phyloP scores from a whole-genome alignment of 345 rosid genomes.

The Mangifera indica region DNA sequence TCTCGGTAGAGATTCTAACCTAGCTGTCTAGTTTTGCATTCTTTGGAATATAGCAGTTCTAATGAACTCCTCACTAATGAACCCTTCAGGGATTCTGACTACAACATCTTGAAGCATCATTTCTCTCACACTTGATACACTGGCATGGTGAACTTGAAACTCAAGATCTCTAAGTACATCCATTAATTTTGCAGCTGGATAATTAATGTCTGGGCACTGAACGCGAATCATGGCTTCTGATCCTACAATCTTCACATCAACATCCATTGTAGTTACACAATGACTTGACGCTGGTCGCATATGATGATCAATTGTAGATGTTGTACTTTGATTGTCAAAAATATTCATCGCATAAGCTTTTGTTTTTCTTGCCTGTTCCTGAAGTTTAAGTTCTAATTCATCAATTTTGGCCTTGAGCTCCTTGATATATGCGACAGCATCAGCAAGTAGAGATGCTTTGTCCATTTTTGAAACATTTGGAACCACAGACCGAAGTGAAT shows the following conservation, averaged over 20 bases:
- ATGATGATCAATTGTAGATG: background rate
- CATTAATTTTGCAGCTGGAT: constrained; percentile 53
- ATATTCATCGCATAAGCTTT: constrained; percentile 1
- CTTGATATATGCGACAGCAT: constrained; percentile 68
- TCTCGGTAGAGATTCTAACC: background rate
- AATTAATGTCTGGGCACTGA: constrained; percentile 37
- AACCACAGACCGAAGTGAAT: constrained; percentile 75
- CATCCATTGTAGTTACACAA: constrained; percentile 25
- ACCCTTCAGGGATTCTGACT: constrained; percentile 36
- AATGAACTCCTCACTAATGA: constrained; percentile 28
- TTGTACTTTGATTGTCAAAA: constrained; percentile 7
- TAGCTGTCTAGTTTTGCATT: constrained; percentile 14
- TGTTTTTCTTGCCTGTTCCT: constrained; percentile 7
- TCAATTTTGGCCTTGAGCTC: constrained; percentile 54
- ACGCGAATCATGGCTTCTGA: constrained; percentile 47
- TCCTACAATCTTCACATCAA: constrained; percentile 57
- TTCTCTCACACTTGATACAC: constrained; percentile 41
- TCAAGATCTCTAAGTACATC: constrained; percentile 42
- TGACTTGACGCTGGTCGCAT: constrained; percentile 1
- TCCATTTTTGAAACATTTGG: constrained; percentile 93
- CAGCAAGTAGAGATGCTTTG: constrained; percentile 73
- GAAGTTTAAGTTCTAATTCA: constrained; percentile 42
- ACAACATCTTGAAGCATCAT: constrained; percentile 49
- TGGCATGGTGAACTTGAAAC: constrained; percentile 46
- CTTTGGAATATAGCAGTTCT: constrained; percentile 32